Percentiles rank a stretch among this genome's conserved stretches.
Evolutionary conservation across 257 asterid genomes (phyloP).

Genomic region (Lithospermum erythrorhizon): DNA sequence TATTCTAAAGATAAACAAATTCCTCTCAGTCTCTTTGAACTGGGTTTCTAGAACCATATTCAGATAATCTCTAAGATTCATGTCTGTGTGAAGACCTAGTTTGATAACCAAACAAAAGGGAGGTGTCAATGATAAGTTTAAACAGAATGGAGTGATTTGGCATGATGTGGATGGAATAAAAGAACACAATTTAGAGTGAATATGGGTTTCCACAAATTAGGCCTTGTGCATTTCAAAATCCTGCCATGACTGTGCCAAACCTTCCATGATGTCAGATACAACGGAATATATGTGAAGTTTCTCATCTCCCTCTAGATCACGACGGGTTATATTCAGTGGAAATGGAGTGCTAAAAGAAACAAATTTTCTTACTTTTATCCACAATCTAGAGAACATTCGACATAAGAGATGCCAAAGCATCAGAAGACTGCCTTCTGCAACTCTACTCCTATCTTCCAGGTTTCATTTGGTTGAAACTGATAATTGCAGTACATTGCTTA

Average conservation of each 20-base stretch:
- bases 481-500: neutral
- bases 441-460: slow-evolving; percentile 88
- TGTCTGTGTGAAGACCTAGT: slow-evolving; percentile 27
- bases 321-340: slow-evolving; percentile 56
- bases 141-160: slow-evolving; percentile 19
- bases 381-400: slow-evolving; percentile 39
- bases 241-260: slow-evolving; percentile 53
- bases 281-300: slow-evolving; percentile 62
- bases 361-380: slow-evolving; percentile 53
- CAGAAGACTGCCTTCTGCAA: slow-evolving; percentile 78
- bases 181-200: slow-evolving; percentile 13
- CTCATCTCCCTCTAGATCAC: slow-evolving; percentile 66
- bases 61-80: slow-evolving; percentile 16
- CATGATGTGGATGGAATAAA: slow-evolving; percentile 17
- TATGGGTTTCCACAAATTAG: slow-evolving; percentile 20
- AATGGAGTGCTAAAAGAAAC: slow-evolving; percentile 35
- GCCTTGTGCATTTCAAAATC: slow-evolving; percentile 57
- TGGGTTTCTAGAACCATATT: slow-evolving; percentile 19
- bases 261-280: slow-evolving; percentile 39
- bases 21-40: slow-evolving; percentile 26
- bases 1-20: slow-evolving; percentile 40
- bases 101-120: slow-evolving; percentile 42
- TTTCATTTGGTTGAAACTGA: slow-evolving; percentile 11
- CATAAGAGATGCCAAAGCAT: slow-evolving; percentile 54
- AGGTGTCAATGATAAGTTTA: slow-evolving; percentile 12